Conservation (phyloP, 202 grass and related monocot genomes). For the Saccharum hybrid region DNA sequence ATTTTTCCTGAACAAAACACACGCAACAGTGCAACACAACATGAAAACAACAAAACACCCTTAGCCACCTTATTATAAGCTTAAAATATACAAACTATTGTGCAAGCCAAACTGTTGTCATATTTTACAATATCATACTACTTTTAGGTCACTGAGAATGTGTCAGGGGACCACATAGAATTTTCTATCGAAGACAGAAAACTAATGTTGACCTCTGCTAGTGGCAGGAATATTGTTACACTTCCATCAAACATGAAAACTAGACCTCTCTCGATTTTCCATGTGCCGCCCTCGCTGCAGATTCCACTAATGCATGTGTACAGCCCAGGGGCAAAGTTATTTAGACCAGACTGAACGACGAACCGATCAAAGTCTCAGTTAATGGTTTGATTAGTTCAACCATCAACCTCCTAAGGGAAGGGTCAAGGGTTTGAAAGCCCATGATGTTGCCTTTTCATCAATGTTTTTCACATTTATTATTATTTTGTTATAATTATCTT, state of each 20-base stretch:
- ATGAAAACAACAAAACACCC: neutral
- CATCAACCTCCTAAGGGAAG: neutral
- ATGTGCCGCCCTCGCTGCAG: neutral
- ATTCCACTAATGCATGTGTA: neutral
- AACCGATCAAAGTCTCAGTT: neutral
- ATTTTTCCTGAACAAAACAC: conserved; percentile 11
- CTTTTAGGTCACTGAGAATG: neutral
- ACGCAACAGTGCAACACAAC: neutral
- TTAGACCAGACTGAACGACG: neutral
- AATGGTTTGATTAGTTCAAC: neutral
- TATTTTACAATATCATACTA: conserved; percentile 22
- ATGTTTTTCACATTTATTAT: neutral
- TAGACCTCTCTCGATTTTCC: neutral
- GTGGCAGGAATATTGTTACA: conserved; percentile 19
- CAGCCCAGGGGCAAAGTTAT: neutral
- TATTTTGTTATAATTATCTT: too few species aligned
- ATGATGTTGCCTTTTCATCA: conserved; percentile 4
- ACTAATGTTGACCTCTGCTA: conserved; percentile 3
- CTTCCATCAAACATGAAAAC: conserved; percentile 13
- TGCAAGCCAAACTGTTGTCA: neutral
- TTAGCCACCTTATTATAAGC: conserved; percentile 18
- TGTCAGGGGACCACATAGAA: neutral
- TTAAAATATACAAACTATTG: neutral
- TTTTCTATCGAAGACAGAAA: conserved; percentile 20
- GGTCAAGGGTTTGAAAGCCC: neutral